phyloP scores from a whole-genome alignment of 331 rosid species.

The Quercus phellos region DNA sequence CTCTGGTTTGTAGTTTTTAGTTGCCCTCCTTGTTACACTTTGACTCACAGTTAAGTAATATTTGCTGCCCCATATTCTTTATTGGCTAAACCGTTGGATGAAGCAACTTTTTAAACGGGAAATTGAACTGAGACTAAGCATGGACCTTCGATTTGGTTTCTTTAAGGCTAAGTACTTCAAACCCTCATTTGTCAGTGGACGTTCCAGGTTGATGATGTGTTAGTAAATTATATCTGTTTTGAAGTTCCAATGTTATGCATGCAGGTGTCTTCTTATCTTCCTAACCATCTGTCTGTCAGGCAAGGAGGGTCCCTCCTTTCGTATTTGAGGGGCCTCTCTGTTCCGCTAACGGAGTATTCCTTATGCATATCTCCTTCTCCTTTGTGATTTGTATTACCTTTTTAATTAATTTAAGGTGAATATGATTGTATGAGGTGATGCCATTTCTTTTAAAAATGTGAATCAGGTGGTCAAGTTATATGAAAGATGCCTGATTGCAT shows the following conservation, averaged over 20 bases:
- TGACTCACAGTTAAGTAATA: constrained; percentile 79
- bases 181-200: constrained; percentile 86
- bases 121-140: constrained; percentile 99
- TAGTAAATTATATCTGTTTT: constrained; percentile 59
- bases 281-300: constrained; percentile 85
- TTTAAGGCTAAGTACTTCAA: constrained; percentile 99
- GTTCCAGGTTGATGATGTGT: constrained; percentile 88
- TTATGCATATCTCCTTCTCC: constrained; percentile 59
- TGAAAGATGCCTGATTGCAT: constrained; percentile 93
- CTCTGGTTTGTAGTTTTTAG: constrained; percentile 30
- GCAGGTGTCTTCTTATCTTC: constrained; percentile 98
- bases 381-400: constrained; percentile 46
- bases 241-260: constrained; percentile 96
- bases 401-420: neutral
- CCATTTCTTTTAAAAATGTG: constrained; percentile 9
- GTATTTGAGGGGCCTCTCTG: constrained; percentile 99
- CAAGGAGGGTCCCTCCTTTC: constrained; percentile 99
- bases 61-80: constrained; percentile 74
- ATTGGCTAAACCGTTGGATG: constrained; percentile 93
- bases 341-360: constrained; percentile 89
- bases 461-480: constrained; percentile 89
- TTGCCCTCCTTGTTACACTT: constrained; percentile 36
- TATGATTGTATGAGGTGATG: neutral
- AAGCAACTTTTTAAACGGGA: constrained; percentile 92
- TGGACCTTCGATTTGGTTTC: constrained; percentile 97